Conservation (phyloP, 129 eudicot genomes). For the Saposhnikovia divaricata region DNA sequence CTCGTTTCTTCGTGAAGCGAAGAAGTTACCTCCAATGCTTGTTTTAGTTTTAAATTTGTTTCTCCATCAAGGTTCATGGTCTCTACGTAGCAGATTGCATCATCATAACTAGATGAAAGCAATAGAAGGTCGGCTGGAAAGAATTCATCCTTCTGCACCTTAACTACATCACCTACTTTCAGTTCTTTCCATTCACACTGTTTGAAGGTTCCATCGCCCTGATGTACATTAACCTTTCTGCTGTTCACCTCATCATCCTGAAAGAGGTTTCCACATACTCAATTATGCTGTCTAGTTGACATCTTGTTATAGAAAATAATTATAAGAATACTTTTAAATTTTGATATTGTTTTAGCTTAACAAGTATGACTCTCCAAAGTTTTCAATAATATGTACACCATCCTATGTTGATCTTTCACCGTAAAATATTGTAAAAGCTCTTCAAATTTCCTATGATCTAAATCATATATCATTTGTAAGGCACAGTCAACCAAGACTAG, state of each 20-base stretch:
- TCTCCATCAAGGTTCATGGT: conserved; percentile 98
- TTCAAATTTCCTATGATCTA: neutral
- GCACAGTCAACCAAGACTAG: neutral
- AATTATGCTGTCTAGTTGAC: neutral
- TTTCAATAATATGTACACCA: neutral
- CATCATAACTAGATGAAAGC: conserved; percentile 83
- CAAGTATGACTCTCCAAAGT: neutral
- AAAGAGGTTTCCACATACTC: conserved; percentile 12
- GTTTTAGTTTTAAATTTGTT: conserved; percentile 84
- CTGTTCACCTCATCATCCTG: conserved; percentile 88
- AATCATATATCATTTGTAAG: neutral
- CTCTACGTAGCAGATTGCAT: conserved; percentile 83
- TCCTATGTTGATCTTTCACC: neutral
- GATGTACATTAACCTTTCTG: conserved; percentile 71
- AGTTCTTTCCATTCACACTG: conserved; percentile 64
- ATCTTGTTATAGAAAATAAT: neutral
- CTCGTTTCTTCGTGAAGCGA: conserved; percentile 41
- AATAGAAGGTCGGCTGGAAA: conserved; percentile 88
- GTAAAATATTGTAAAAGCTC: neutral
- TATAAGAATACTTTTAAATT: neutral
- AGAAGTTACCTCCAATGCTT: conserved; percentile 68
- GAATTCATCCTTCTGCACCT: conserved; percentile 77
- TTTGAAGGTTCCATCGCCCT: conserved; percentile 45
- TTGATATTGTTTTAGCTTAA: neutral
- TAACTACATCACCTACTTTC: conserved; percentile 76